phyloP scores from a whole-genome alignment of 345 rosid species.

The Streptanthus diversifolius region DNA sequence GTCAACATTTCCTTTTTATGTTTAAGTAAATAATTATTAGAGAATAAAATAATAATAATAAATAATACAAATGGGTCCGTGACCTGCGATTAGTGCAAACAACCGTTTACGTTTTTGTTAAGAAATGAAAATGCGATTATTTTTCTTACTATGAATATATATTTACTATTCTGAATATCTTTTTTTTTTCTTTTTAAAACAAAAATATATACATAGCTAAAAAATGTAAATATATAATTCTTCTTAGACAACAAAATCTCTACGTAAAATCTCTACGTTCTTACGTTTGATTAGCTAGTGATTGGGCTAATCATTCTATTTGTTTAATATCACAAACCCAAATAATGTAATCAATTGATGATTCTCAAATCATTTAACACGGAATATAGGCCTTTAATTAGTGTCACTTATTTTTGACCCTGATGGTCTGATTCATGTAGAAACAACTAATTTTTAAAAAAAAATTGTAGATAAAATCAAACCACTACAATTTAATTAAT shows the following conservation, averaged over 20 bases:
- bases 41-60: background rate
- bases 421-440: background rate
- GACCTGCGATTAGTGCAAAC: background rate
- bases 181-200: background rate
- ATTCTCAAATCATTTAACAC: background rate
- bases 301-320: background rate
- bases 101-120: constrained; percentile 3
- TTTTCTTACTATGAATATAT: background rate
- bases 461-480: background rate
- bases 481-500: background rate
- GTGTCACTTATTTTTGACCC: constrained; percentile 20
- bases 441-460: background rate
- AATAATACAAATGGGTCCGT: background rate
- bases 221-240: background rate
- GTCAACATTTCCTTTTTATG: too few relatives aligned
- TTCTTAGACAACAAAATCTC: background rate
- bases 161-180: background rate
- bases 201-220: background rate
- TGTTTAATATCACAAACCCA: background rate
- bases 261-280: too few relatives aligned
- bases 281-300: background rate
- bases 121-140: background rate
- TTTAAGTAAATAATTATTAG: background rate
- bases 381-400: too few relatives aligned
- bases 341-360: background rate